These are phyloP conservation scores for Fraxinus pennsylvanica DNA, from an alignment of 257 asterid genomes.

Conservation along the genomic window DNA sequence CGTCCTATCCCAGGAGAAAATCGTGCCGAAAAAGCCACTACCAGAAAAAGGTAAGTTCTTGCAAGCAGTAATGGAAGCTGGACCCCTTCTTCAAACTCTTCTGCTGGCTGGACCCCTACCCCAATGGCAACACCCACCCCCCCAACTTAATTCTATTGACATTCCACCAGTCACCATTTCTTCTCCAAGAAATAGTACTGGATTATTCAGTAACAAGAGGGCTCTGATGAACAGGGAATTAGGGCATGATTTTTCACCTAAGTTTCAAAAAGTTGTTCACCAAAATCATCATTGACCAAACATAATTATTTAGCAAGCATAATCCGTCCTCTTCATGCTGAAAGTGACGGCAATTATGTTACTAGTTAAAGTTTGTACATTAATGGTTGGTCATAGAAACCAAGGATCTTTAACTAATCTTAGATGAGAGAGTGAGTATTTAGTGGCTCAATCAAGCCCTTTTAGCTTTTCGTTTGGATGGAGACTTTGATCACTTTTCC, in stretches of 20 bases:
- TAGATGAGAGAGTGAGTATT: slow-evolving; percentile 40
- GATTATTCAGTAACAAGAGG: slow-evolving; percentile 55
- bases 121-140: slow-evolving; percentile 98
- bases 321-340: slow-evolving; percentile 47
- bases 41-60: slow-evolving; percentile 84
- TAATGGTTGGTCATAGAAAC: slow-evolving; percentile 58
- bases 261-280: slow-evolving; percentile 73
- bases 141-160: slow-evolving; percentile 77
- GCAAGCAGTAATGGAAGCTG: slow-evolving; percentile 91
- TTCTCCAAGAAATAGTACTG: slow-evolving; percentile 47
- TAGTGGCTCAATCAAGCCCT: slow-evolving; percentile 36
- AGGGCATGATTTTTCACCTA: slow-evolving; percentile 49
- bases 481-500: slow-evolving; percentile 37
- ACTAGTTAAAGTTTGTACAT: slow-evolving; percentile 48
- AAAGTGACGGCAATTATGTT: slow-evolving; percentile 41
- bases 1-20: slow-evolving; percentile 25
- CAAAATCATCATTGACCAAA: slow-evolving; percentile 65
- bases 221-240: slow-evolving; percentile 23
- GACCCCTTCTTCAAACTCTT: slow-evolving; percentile 87
- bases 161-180: slow-evolving; percentile 85
- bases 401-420: slow-evolving; percentile 44
- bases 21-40: slow-evolving; percentile 45
- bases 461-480: slow-evolving; percentile 47
- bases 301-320: slow-evolving; percentile 26
- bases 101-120: slow-evolving; percentile 95